Conservation (phyloP, 306 rosid species). For the Ammopiptanthus mongolicus region DNA sequence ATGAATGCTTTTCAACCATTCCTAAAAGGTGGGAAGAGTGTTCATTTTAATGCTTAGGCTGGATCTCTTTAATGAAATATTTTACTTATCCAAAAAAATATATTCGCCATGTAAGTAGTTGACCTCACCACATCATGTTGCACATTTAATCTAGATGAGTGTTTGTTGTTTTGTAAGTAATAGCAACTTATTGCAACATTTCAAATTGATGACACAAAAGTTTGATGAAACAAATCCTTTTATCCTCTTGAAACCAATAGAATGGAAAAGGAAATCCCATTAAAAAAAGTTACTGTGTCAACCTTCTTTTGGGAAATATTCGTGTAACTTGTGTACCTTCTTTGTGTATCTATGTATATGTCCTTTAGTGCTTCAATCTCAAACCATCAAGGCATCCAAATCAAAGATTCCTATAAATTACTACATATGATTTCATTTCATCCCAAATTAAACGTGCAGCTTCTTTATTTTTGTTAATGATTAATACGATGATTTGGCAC, state of each 20-base stretch:
- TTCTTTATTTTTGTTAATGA: background rate
- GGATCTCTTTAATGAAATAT: no score
- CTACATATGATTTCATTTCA: background rate
- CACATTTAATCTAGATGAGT: no score
- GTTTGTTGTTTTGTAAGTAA: no score
- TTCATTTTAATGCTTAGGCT: no score
- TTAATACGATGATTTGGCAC: slow-evolving; percentile 20
- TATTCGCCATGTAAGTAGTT: no score
- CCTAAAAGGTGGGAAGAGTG: no score
- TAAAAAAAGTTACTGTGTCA: background rate
- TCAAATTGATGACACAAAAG: background rate
- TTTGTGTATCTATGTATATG: background rate
- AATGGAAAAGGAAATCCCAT: background rate
- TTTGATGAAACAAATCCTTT: slow-evolving; percentile 9
- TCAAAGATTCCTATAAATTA: slow-evolving; percentile 16
- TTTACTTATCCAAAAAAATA: no score
- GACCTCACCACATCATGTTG: no score
- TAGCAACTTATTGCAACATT: background rate
- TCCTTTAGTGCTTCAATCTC: background rate
- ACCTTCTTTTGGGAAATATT: background rate
- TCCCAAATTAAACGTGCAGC: slow-evolving; percentile 16
- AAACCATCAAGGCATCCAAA: slow-evolving; percentile 14
- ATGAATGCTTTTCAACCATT: no score
- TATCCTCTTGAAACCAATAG: slow-evolving; percentile 20
- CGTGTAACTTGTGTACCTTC: background rate